A percentile compares a stretch with the other conserved stretches of the same genome.
Evolutionary conservation across 164 flowering plant species (phyloP).

Genomic region (grape (Vitis vinifera)): DNA sequence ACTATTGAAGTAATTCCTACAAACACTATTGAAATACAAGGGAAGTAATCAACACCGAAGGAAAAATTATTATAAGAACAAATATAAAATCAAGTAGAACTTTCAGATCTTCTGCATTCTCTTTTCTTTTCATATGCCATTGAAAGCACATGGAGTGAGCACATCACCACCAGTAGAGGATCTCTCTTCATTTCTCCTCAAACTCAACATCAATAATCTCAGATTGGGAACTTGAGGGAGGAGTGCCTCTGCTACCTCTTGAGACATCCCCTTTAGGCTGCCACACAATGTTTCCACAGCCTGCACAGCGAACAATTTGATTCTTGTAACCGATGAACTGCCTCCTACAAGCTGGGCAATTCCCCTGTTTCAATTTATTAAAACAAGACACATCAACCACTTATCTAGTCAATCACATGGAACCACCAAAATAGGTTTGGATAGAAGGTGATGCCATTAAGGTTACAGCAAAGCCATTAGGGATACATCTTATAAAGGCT

Average conservation of each 20-base stretch:
- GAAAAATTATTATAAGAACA: neutral
- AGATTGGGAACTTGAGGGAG: conserved; percentile 45
- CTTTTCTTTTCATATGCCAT: neutral
- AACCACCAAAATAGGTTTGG: neutral
- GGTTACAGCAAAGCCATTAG: neutral
- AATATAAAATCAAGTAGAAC: neutral
- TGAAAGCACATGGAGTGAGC: neutral
- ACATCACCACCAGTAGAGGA: neutral
- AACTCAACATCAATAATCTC: conserved; percentile 87
- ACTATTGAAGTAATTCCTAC: neutral
- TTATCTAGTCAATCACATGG: neutral
- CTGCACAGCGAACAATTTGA: conserved; percentile 61
- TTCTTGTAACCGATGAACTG: conserved; percentile 66
- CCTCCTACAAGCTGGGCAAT: conserved; percentile 83
- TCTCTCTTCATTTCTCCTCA: conserved; percentile 64
- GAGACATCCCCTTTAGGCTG: conserved; percentile 68
- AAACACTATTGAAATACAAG: neutral
- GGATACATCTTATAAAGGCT: too few relatives aligned
- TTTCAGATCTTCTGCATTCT: neutral
- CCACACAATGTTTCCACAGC: conserved; percentile 92
- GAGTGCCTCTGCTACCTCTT: conserved; percentile 32
- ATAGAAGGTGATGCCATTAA: too few relatives aligned
- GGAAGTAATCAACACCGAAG: neutral
- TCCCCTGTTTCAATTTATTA: conserved; percentile 51
- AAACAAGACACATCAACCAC: neutral